phyloP scores from a whole-genome alignment of 352 stramenopile genomes.

The Elongisporangium undulatum region DNA sequence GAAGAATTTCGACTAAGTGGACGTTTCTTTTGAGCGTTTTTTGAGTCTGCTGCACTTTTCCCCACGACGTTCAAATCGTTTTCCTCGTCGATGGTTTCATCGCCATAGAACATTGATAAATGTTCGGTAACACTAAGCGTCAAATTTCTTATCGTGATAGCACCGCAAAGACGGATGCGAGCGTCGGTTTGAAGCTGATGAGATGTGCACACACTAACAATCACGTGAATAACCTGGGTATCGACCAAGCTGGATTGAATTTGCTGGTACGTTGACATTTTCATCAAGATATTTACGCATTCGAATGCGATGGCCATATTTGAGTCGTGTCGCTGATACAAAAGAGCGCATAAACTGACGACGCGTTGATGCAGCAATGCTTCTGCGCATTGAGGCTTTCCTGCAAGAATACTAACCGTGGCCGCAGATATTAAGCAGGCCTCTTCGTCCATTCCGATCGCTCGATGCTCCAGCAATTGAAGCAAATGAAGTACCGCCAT shows the following conservation, averaged over 20 bases:
- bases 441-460: constrained; percentile 26
- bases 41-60: neutral
- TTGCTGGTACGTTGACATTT: constrained; percentile 64
- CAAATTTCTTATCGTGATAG: constrained; percentile 60
- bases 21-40: constrained; percentile 2
- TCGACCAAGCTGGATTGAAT: constrained; percentile 50
- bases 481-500: constrained; percentile 33
- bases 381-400: constrained; percentile 43
- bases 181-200: constrained; percentile 7
- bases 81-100: constrained; percentile 13
- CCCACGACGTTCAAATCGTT: neutral
- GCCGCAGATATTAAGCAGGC: constrained; percentile 37
- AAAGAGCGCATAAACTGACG: constrained; percentile 49
- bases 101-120: constrained; percentile 46
- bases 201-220: constrained; percentile 51
- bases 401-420: constrained; percentile 41
- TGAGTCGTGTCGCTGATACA: constrained; percentile 35
- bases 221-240: constrained; percentile 56
- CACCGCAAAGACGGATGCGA: constrained; percentile 47
- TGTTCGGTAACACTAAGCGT: constrained; percentile 63
- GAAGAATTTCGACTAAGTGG: neutral
- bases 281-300: constrained; percentile 43
- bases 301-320: constrained; percentile 34
- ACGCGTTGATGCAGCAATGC: constrained; percentile 37
- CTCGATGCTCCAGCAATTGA: constrained; percentile 39